A percentile compares a stretch with the other conserved stretches of the same genome.
phyloP scores from a whole-genome alignment of 208 protist genomes.

The Trypanosoma scelopori region DNA sequence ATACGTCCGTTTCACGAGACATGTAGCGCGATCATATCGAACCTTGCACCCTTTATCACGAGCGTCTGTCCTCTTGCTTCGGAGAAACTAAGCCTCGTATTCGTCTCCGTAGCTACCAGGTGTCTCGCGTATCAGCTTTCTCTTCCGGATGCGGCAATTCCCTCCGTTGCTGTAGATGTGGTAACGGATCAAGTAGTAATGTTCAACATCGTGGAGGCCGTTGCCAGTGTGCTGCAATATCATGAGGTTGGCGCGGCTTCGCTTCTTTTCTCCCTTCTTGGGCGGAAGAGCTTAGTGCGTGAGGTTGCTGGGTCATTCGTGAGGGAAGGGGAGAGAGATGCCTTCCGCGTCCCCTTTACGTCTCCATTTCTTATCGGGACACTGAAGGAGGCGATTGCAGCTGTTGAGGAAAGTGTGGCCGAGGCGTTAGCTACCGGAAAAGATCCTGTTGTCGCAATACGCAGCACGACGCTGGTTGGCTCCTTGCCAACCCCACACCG shows the following conservation, averaged over 20 bases:
- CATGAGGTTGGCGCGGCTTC: conserved; percentile 49
- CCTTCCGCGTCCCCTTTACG: conserved; percentile 18
- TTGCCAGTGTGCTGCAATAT: conserved; percentile 75
- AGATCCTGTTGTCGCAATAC: conserved; percentile 28
- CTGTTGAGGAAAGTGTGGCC: conserved; percentile 34
- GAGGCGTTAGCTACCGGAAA: not conserved
- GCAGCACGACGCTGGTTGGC: conserved; percentile 74
- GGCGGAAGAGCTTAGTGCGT: conserved; percentile 49
- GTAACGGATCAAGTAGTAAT: conserved; percentile 38
- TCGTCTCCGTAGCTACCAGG: conserved; percentile 43
- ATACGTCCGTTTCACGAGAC: conserved; percentile 58
- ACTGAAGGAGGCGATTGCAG: conserved; percentile 51
- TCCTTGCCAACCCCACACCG: conserved; percentile 73
- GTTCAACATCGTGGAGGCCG: conserved; percentile 66
- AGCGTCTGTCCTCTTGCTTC: conserved; percentile 40
- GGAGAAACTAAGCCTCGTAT: conserved; percentile 49
- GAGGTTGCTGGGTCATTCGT: conserved; percentile 43
- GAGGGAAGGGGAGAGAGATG: conserved; percentile 15
- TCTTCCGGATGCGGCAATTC: not conserved
- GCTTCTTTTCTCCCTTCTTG: conserved; percentile 54
- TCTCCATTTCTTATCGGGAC: conserved; percentile 67
- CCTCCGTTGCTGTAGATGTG: conserved; percentile 8
- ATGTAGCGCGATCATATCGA: conserved; percentile 75
- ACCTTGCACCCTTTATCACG: conserved; percentile 87
- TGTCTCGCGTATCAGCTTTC: conserved; percentile 32